Evolutionary conservation across 1,139 yeast genomes (phyloP), one percentile per base, ranked within the genome.

Genomic region (Entelexis paramagnoliae): DNA sequence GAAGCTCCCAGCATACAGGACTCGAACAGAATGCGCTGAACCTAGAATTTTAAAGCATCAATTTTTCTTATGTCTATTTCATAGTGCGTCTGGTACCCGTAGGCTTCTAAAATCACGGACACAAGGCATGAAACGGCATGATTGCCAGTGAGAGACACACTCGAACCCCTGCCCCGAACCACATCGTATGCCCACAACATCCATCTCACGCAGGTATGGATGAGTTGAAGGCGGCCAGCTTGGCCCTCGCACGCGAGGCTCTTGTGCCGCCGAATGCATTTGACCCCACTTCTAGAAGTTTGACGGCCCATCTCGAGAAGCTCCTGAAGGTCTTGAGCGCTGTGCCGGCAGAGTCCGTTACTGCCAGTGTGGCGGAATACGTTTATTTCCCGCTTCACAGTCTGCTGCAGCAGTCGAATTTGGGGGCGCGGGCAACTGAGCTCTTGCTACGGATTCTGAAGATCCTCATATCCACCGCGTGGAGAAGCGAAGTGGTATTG

Each of bases 371-470:
- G 20, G 84, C 82, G 0, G 85, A 81, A 58, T 80, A 80, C 56
- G 70, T 81, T 2, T 80, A 79, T 62, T 74, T 78, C 28, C 87
- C 88, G 0, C 58, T 81, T 1, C 72, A 79, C 1, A 72, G 73
- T 52, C 62, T 81, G 2, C 64, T 81, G 36, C 75, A 75, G 55
- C 62, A 65, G 45, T 64, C 68, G 20, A 48, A 47, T 14, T 60
- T 78, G 1, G 70, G 74, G 2, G 76, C 74, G 50, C 57, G 71
- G 1, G 74, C 71, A 44, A 66, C 72, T 3, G 79, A 76, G 53
- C 63, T 67, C 29, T 63, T 76, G 1, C 60, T 79, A 10, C 62
- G 66, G 14, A 67, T 76, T 17, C 58, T 80, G 9, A 63, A 67
- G 2, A 63, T 69, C 13, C 60, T 81, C 22, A 63, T 77, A 16